Percentiles rank a stretch among this genome's conserved stretches.
These are phyloP conservation scores for Exophiala sp. DNA, from an alignment of 2,329 filamentous ascomycete genomes.

Conservation along the genomic window DNA sequence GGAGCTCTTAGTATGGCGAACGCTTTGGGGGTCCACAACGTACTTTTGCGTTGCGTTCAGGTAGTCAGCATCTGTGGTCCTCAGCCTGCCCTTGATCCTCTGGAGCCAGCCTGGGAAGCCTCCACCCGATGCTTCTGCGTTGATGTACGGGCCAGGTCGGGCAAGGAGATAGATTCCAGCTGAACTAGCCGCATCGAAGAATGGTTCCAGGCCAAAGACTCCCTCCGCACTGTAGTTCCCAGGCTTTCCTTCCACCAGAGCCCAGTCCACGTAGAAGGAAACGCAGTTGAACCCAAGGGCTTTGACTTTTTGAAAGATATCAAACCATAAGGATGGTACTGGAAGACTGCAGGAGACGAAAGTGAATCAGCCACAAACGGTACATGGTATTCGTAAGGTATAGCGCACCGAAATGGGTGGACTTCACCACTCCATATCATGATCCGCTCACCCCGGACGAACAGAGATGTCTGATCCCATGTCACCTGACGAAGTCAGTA, in stretches of 20 bases:
- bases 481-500: conserved; percentile 47
- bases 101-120: conserved; percentile 80
- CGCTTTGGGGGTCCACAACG: conserved; percentile 37
- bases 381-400: neutral
- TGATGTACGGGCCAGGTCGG: conserved; percentile 70
- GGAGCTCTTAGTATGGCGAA: neutral
- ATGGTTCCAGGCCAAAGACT: conserved; percentile 67
- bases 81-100: conserved; percentile 60
- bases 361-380: neutral
- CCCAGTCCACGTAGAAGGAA: conserved; percentile 78
- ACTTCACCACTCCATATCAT: conserved; percentile 72
- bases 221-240: conserved; percentile 68
- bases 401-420: conserved; percentile 57
- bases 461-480: conserved; percentile 70
- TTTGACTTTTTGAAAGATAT: conserved; percentile 79
- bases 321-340: conserved; percentile 62
- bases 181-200: conserved; percentile 70
- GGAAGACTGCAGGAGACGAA: conserved; percentile 41
- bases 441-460: conserved; percentile 65
- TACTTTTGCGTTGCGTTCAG: conserved; percentile 65
- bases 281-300: conserved; percentile 75
- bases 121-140: conserved; percentile 72
- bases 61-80: conserved; percentile 61
- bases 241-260: conserved; percentile 68
- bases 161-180: conserved; percentile 76